Conservation (phyloP, 768 basidiomycete genomes). For the Lactarius sanguifluus region DNA sequence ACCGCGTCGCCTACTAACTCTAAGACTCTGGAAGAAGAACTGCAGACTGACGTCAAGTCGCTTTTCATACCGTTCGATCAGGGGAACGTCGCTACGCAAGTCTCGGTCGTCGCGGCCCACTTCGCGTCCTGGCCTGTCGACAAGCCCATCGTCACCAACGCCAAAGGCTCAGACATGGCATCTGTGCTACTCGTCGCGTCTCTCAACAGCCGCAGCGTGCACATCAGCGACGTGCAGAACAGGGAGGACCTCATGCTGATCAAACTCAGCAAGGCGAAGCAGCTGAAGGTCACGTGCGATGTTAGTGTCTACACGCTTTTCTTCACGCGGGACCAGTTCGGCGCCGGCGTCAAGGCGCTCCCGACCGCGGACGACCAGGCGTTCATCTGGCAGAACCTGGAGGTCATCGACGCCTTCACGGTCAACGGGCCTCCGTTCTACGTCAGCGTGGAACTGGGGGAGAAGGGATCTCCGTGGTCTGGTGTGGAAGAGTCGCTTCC, state of each 20-base stretch:
- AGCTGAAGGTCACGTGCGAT: slow-evolving; percentile 94
- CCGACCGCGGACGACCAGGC: slow-evolving; percentile 77
- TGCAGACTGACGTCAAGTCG: slow-evolving; percentile 76
- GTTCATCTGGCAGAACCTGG: slow-evolving; percentile 82
- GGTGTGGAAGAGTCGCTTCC: slow-evolving; percentile 89
- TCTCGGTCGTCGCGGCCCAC: slow-evolving; percentile 79
- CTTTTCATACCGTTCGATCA: slow-evolving; percentile 81
- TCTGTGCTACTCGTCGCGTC: slow-evolving; percentile 93
- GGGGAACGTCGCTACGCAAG: slow-evolving; percentile 47
- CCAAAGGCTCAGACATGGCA: slow-evolving; percentile 87
- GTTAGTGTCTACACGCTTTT: slow-evolving; percentile 91
- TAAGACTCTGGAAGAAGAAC: slow-evolving; percentile 64
- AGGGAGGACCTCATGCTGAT: slow-evolving; percentile 88
- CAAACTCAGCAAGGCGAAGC: slow-evolving; percentile 90
- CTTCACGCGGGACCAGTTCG: slow-evolving; percentile 77
- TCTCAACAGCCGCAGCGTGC: slow-evolving; percentile 83
- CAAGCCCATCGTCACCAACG: slow-evolving; percentile 93
- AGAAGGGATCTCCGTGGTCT: slow-evolving; percentile 63
- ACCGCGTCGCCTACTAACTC: slow-evolving; percentile 72
- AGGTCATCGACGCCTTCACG: slow-evolving; percentile 86
- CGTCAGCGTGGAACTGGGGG: slow-evolving; percentile 60
- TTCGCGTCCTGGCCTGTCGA: slow-evolving; percentile 89
- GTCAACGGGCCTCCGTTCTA: slow-evolving; percentile 82
- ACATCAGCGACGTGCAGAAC: slow-evolving; percentile 86
- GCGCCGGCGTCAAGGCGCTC: slow-evolving; percentile 49